Percentiles rank a stretch among this genome's conserved stretches.
phyloP scores from a whole-genome alignment of 2,329 filamentous ascomycete genomes.

The Gnomoniopsis sp. region DNA sequence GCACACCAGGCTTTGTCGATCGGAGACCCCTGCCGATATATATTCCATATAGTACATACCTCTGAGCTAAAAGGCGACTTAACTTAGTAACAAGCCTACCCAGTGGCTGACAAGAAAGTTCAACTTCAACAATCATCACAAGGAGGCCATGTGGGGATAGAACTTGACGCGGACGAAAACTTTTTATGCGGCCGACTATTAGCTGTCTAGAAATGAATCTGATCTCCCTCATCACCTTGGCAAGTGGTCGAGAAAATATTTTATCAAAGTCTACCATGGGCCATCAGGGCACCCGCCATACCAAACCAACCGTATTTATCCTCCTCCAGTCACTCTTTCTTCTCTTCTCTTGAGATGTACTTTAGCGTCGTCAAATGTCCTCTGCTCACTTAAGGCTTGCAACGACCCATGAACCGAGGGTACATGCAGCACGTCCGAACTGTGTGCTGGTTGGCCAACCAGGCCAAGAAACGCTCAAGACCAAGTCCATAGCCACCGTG shows the following conservation, averaged over 20 bases:
- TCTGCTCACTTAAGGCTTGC: conserved; percentile 59
- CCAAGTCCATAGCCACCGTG: conserved; percentile 94
- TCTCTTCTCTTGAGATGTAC: neutral
- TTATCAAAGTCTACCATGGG: neutral
- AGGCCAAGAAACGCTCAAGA: conserved; percentile 73
- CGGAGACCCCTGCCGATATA: too few relatives aligned
- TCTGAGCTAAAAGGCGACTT: too few relatives aligned
- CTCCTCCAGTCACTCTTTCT: neutral
- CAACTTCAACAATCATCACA: too few relatives aligned
- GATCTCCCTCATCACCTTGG: neutral
- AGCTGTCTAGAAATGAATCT: neutral
- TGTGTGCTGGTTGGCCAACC: conserved; percentile 62
- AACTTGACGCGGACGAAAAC: too few relatives aligned
- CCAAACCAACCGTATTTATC: neutral
- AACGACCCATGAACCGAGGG: conserved; percentile 76
- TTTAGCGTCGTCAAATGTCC: neutral
- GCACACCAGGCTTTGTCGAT: neutral
- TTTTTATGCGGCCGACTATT: neutral
- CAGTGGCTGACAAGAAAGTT: too few relatives aligned
- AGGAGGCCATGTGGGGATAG: too few relatives aligned
- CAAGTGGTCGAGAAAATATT: neutral
- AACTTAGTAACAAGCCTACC: too few relatives aligned
- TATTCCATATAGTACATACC: too few relatives aligned
- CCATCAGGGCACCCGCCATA: neutral
- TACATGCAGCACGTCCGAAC: conserved; percentile 70